Conservation (phyloP, 495 filamentous ascomycete species). For the Aspergillus coremiiformis region DNA sequence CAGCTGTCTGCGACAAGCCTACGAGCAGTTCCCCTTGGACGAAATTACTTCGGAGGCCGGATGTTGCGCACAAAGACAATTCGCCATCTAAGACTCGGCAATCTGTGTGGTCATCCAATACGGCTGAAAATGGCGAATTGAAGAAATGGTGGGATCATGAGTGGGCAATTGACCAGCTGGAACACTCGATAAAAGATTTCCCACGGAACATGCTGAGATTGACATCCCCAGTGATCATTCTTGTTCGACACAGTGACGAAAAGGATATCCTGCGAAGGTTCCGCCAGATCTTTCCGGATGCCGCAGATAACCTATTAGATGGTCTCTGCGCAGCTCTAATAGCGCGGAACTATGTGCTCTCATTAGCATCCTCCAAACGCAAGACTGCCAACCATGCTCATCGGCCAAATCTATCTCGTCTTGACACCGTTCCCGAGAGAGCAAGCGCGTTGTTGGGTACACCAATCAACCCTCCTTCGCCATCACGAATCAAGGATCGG, state of each 20-base stretch:
- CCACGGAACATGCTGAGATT: constrained; percentile 37
- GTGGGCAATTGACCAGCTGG: constrained; percentile 41
- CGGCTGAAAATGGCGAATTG: constrained; percentile 25
- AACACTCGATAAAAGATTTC: constrained; percentile 36
- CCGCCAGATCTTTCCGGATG: constrained; percentile 50
- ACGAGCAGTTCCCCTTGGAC: constrained; percentile 13
- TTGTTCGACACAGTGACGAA: constrained; percentile 35
- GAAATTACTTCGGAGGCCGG: constrained; percentile 11
- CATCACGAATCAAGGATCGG: constrained; percentile 26
- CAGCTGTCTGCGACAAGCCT: constrained; percentile 22
- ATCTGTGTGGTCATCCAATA: constrained; percentile 21
- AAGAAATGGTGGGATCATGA: constrained; percentile 39
- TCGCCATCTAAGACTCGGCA: constrained; percentile 11
- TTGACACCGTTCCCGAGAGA: constrained; percentile 34
- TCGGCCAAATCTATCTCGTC: constrained; percentile 18
- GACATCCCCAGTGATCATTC: constrained; percentile 41
- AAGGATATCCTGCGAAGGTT: constrained; percentile 38
- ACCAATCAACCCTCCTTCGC: constrained; percentile 22
- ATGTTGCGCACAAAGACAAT: constrained; percentile 14
- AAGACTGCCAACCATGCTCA: constrained; percentile 16
- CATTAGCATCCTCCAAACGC: constrained; percentile 23
- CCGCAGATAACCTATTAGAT: constrained; percentile 48
- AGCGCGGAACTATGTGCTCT: constrained; percentile 53
- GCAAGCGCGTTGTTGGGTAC: constrained; percentile 31
- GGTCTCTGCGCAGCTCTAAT: constrained; percentile 58